Conservation (phyloP, 441 rosid species). For the Capsella rubella region DNA sequence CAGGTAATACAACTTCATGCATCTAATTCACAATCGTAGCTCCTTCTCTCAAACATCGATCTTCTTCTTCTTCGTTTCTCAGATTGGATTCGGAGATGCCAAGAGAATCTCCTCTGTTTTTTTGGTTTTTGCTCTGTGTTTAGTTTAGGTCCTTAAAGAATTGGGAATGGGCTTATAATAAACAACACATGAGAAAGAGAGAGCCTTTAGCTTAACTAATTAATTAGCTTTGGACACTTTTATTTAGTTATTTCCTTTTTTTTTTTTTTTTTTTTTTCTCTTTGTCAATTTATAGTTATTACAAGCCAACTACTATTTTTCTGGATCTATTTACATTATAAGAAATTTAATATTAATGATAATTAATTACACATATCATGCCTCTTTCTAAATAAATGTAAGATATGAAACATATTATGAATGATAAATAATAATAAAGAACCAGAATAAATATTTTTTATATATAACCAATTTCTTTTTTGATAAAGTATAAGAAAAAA, state of each 20-base stretch:
- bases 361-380: neutral
- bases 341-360: neutral
- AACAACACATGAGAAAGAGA: neutral
- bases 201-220: neutral
- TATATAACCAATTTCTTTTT: too few species aligned
- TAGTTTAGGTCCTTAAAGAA: neutral
- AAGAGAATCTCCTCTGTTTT: conserved; percentile 32
- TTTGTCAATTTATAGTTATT: conserved; percentile 1
- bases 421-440: too few species aligned
- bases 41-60: conserved; percentile 37
- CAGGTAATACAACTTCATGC: conserved; percentile 84
- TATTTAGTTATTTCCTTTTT: neutral
- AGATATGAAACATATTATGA: neutral
- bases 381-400: neutral
- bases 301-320: neutral
- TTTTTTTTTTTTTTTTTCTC: neutral
- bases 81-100: conserved; percentile 44
- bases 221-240: neutral
- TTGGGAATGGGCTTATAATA: conserved; percentile 3
- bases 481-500: too few species aligned
- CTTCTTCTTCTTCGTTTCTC: conserved; percentile 13
- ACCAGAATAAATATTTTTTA: too few species aligned
- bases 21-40: conserved; percentile 52
- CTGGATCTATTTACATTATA: neutral
- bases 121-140: neutral